These are phyloP conservation scores for Aspergillus candidus DNA, from an alignment of 2,329 filamentous ascomycete genomes.

Conservation along the genomic window DNA sequence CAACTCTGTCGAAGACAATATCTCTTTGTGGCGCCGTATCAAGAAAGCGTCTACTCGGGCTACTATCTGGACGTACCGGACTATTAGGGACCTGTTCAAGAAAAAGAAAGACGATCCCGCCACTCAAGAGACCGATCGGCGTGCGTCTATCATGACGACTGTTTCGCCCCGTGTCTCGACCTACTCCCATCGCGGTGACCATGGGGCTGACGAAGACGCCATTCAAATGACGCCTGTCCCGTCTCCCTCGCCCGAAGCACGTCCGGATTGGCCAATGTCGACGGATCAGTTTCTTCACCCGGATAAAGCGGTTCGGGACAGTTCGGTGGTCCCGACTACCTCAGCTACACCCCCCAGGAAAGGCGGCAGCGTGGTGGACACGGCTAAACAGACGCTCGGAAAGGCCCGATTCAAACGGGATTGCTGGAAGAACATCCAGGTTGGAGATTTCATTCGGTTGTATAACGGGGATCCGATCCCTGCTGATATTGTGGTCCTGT, in stretches of 20 bases:
- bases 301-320: slow-evolving; percentile 24
- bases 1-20: slow-evolving; percentile 80
- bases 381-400: slow-evolving; percentile 56
- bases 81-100: slow-evolving; percentile 45
- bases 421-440: slow-evolving; percentile 89
- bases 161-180: slow-evolving; percentile 51
- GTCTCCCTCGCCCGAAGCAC: slow-evolving; percentile 62
- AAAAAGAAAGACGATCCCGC: slow-evolving; percentile 38
- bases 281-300: slow-evolving; percentile 26
- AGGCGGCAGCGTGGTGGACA: slow-evolving; percentile 68
- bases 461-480: slow-evolving; percentile 96
- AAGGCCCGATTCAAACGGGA: slow-evolving; percentile 85
- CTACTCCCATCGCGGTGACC: slow-evolving; percentile 44
- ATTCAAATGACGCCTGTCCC: slow-evolving; percentile 96
- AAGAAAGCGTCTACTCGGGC: slow-evolving; percentile 78
- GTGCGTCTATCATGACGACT: slow-evolving; percentile 62
- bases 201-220: slow-evolving; percentile 50
- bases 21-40: slow-evolving; percentile 77
- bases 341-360: slow-evolving; percentile 33
- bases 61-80: slow-evolving; percentile 51
- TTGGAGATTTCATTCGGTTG: slow-evolving; percentile 92
- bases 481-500: slow-evolving; percentile 84
- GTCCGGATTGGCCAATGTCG: slow-evolving; percentile 37
- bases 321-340: slow-evolving; percentile 19
- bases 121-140: slow-evolving; percentile 46